phyloP scores from a whole-genome alignment of 2,329 filamentous ascomycete species.

The Colletotrichum scovillei region DNA sequence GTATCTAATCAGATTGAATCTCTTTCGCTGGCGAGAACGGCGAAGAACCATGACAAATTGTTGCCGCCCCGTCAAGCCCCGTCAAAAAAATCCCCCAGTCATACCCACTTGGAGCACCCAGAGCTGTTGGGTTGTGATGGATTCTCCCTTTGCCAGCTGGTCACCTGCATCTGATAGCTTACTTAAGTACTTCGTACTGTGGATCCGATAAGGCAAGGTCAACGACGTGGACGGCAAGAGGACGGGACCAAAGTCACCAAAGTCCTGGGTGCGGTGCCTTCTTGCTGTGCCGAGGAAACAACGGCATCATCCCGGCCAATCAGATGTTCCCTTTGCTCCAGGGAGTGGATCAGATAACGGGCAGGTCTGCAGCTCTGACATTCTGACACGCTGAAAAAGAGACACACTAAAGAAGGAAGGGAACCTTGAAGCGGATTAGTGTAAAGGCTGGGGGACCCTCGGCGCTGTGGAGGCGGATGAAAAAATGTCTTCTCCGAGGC shows the following conservation, averaged over 20 bases:
- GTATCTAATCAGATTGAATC: slow-evolving; percentile 34
- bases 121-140: neutral
- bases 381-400: neutral
- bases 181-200: too few species aligned
- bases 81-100: neutral
- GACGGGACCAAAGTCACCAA: neutral
- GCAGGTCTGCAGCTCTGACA: neutral
- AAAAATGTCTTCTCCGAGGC: slow-evolving; percentile 36
- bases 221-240: neutral
- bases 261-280: neutral
- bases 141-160: slow-evolving; percentile 21
- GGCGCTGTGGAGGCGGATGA: slow-evolving; percentile 11
- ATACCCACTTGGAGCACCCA: neutral
- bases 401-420: neutral
- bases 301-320: slow-evolving; percentile 3
- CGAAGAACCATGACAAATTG: slow-evolving; percentile 21
- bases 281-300: slow-evolving; percentile 4
- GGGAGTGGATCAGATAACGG: slow-evolving; percentile 11
- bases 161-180: neutral
- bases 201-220: neutral
- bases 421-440: neutral
- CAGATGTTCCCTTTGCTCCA: neutral
- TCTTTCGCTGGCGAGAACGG: neutral
- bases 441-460: neutral
- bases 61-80: neutral